phyloP scores from a whole-genome alignment of 2,329 filamentous ascomycete genomes.

The Xylariaceae sp. region DNA sequence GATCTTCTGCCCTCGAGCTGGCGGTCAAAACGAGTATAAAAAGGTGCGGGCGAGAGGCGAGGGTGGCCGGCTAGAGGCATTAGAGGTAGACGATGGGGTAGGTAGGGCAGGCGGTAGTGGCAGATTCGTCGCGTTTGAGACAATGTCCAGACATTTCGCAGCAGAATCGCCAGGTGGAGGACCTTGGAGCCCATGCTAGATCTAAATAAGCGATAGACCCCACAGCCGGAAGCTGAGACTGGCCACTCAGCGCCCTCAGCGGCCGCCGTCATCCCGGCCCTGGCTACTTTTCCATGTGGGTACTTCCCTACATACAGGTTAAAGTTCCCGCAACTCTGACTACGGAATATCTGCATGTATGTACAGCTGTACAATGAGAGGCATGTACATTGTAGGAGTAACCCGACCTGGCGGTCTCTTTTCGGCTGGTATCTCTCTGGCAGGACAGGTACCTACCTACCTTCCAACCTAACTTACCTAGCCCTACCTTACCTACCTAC shows the following conservation, averaged over 20 bases:
- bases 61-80: slow-evolving; percentile 15
- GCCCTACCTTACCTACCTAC: not conserved
- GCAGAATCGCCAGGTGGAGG: slow-evolving; percentile 22
- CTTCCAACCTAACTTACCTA: not conserved
- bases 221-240: slow-evolving; percentile 20
- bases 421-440: slow-evolving; percentile 10
- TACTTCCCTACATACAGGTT: slow-evolving; percentile 5
- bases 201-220: slow-evolving; percentile 20
- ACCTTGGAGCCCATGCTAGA: slow-evolving; percentile 29
- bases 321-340: slow-evolving; percentile 20
- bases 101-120: slow-evolving; percentile 23
- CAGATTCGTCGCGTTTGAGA: slow-evolving; percentile 26
- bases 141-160: slow-evolving; percentile 1
- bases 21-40: slow-evolving; percentile 62
- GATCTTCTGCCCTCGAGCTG: slow-evolving; percentile 34
- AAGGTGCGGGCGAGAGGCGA: slow-evolving; percentile 41
- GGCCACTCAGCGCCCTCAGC: slow-evolving; percentile 22
- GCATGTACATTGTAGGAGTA: not conserved
- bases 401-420: slow-evolving; percentile 8
- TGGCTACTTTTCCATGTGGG: slow-evolving; percentile 20
- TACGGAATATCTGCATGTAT: no score
- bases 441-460: not conserved
- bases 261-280: slow-evolving; percentile 27
- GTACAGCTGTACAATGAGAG: slow-evolving; percentile 13
- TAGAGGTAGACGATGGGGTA: slow-evolving; percentile 27